phyloP scores from a whole-genome alignment of 768 basidiomycete species.

The Termitomyces sp. region DNA sequence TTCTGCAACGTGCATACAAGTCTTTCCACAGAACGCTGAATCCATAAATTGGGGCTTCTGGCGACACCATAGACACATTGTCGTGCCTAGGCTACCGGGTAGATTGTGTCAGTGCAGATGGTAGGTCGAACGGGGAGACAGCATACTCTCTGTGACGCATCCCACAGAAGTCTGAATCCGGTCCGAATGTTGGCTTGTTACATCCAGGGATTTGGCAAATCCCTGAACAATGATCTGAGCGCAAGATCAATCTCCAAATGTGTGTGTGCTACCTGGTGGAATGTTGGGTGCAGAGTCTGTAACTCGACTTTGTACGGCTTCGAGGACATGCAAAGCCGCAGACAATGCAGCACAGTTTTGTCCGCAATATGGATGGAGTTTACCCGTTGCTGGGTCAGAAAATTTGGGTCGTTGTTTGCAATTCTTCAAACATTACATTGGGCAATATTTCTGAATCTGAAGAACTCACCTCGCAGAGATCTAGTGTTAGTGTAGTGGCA shows the following conservation, averaged over 20 bases:
- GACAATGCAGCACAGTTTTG: not conserved
- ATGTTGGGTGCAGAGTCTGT: not conserved
- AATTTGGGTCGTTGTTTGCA: not conserved
- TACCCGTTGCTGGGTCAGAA: not conserved
- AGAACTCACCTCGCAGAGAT: not conserved
- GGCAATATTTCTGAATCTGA: not conserved
- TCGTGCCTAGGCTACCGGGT: slow-evolving; percentile 39
- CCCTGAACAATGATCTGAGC: not conserved
- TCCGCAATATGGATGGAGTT: not conserved
- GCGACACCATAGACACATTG: slow-evolving; percentile 58
- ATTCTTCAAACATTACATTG: not conserved
- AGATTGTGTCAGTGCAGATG: not conserved
- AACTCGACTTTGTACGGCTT: not conserved
- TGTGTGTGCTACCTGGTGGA: not conserved
- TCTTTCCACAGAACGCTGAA: slow-evolving; percentile 47
- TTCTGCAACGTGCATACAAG: slow-evolving; percentile 52
- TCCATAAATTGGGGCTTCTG: slow-evolving; percentile 42
- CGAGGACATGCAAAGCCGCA: not conserved
- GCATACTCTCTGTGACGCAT: not conserved
- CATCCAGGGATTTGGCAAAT: not conserved
- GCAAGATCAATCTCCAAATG: not conserved
- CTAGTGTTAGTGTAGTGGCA: not conserved
- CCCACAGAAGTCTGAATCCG: not conserved
- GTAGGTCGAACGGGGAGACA: not conserved
- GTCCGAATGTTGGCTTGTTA: not conserved